A percentile compares a stretch with the other conserved stretches of the same genome.
phyloP scores from a whole-genome alignment of 2,329 filamentous ascomycete species.

The Xenoacremonium recifei region DNA sequence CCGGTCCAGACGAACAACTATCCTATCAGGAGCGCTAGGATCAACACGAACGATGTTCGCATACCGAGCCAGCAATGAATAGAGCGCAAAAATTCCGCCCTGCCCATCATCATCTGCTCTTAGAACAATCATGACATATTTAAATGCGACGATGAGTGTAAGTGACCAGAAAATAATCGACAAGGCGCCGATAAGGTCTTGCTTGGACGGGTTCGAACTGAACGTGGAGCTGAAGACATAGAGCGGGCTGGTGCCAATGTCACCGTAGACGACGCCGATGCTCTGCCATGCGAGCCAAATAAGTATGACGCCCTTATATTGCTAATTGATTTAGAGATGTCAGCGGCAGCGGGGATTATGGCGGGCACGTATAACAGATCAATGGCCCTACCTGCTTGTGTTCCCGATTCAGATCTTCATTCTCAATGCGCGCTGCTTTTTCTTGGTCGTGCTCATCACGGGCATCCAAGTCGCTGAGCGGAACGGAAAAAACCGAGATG shows the following conservation, averaged over 20 bases:
- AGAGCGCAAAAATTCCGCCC: conserved; percentile 67
- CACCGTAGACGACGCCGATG: conserved; percentile 67
- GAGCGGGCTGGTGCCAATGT: conserved; percentile 66
- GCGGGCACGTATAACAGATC: too few species aligned
- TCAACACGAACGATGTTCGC: conserved; percentile 60
- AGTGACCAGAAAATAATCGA: conserved; percentile 70
- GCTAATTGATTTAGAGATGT: too few species aligned
- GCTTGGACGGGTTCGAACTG: conserved; percentile 49
- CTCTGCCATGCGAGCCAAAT: conserved; percentile 61
- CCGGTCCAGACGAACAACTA: conserved; percentile 58
- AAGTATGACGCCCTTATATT: conserved; percentile 25
- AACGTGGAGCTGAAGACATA: conserved; percentile 73
- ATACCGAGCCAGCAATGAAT: conserved; percentile 60
- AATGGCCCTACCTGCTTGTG: conserved; percentile 25
- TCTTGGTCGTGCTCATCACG: conserved; percentile 28
- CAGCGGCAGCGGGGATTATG: too few species aligned
- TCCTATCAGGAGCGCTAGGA: conserved; percentile 46
- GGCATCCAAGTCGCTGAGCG: conserved; percentile 23
- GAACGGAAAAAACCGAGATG: conserved; percentile 19
- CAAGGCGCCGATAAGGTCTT: conserved; percentile 62
- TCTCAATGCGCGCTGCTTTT: conserved; percentile 28
- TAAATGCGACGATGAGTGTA: conserved; percentile 66
- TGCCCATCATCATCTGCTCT: conserved; percentile 69
- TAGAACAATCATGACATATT: conserved; percentile 66
- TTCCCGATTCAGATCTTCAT: conserved; percentile 25